Conservation (phyloP, 805 yeast genomes). For the Starmerella lactis-condensi region DNA sequence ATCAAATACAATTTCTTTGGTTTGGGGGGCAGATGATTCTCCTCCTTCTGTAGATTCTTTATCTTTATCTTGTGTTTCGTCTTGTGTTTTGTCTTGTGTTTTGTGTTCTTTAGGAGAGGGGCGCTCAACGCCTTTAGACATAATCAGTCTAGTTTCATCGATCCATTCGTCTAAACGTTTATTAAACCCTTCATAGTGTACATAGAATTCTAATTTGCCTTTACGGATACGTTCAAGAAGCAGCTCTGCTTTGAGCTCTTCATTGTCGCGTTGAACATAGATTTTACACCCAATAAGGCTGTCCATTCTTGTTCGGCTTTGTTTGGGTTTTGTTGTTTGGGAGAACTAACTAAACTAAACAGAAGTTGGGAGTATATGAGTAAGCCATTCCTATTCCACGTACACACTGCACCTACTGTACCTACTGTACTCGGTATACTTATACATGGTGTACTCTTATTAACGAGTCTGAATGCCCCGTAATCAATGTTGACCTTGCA, state of each 20-base stretch:
- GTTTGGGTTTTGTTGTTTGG: no score
- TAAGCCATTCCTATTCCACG: no score
- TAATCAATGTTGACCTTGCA: slow-evolving; percentile 61
- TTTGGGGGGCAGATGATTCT: slow-evolving; percentile 25
- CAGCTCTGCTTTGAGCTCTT: slow-evolving; percentile 66
- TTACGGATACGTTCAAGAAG: slow-evolving; percentile 57
- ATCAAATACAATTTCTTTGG: slow-evolving; percentile 75
- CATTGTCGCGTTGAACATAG: slow-evolving; percentile 64
- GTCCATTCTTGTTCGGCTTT: no score
- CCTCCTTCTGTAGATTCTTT: slow-evolving; percentile 13
- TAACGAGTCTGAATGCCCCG: slow-evolving; percentile 82
- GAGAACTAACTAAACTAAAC: no score
- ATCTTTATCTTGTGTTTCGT: slow-evolving; percentile 12
- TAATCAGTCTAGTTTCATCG: slow-evolving; percentile 48
- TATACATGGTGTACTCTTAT: no score
- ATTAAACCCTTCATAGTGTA: slow-evolving; percentile 86
- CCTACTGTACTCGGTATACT: no score
- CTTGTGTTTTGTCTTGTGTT: slow-evolving; percentile 8
- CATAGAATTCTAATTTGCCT: slow-evolving; percentile 66
- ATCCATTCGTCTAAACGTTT: slow-evolving; percentile 97
- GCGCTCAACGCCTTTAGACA: slow-evolving; percentile 45
- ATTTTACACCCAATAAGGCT: slow-evolving; percentile 56
- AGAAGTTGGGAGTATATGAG: no score
- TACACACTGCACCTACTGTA: no score
- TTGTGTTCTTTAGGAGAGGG: slow-evolving; percentile 31